Evolutionary conservation across 305 asterid genomes (phyloP), one percentile per base, ranked within the genome.

Genomic region (Petunia hybrid): DNA sequence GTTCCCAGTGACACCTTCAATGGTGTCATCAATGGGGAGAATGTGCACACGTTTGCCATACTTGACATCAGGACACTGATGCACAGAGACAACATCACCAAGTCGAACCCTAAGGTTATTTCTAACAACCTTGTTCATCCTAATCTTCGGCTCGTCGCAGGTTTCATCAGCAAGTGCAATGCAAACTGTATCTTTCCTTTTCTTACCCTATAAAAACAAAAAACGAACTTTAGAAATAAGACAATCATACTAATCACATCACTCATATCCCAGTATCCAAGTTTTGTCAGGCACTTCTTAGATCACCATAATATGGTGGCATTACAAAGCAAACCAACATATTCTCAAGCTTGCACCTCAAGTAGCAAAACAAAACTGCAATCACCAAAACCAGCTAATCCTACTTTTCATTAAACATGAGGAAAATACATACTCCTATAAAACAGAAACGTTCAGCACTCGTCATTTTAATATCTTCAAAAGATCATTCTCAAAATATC

Each of bases 51-150:
- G 82, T n/a, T 83, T 79, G 36, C 83, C 85, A 69, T 79, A 70
- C 62, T 83, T 83, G 40, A 83, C 82, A 62, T 83, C 85, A 60
- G 83, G 68, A 63, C 85, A 83, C 41, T 78, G 82, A 63, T 83
- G 85, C 22, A 83, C 82, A 79, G 85, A 83, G 31, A 83, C 85
- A 60, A 83, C 85, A 62, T 83, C 85, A 46, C 83, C 85, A n/a
- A 83, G 85, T 69, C 80, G 69, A 31, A 83, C 80, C 68, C 85
- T 79, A 14, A 83, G 78, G 64, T 83, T 83, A 48, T 41, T 78
- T 16, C 85, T 46, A 1, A 83, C 80, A 40, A 83, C 85, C 82
- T 83, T 83, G 71, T 83, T 83, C 85, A 83, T 83, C 76, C 85
- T 73, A 4, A 83, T 83, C 83, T 83, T 83, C 5, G 82, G 80